Evolutionary conservation across 805 yeast species (phyloP), one percentile per base, ranked within the genome.

Genomic region (Saccharomycopsis vini): DNA sequence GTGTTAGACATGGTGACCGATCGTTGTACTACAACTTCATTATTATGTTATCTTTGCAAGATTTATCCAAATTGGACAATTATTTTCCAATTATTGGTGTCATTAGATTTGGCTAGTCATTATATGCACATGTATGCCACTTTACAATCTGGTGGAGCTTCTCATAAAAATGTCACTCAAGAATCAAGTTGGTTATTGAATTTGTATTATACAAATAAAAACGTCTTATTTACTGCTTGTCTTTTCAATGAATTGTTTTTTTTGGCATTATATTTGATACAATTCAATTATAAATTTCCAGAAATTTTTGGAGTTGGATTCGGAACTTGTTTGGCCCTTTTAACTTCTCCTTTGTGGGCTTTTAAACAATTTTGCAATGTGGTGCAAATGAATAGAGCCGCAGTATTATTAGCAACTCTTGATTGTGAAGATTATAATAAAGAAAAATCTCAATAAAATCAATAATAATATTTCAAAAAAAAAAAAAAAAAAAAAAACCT

Each of bases 61-160:
- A 16, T 47, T 52, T 37, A 42, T n/a, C 57, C 60, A 10, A 40
- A 33, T 12, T 44, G 24, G 22, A 67, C 75, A 41, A 63, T 84
- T 10, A 52, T 78, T 6, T 89, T 90, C 79, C 99, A 92, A 66
- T 54, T 85, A 21, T 69, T 92, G 54, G 79, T 89, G 40, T 82
- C 94, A 9, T 68, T 92, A 54, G 94, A 84, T 58, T 72, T 92
- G 55, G 88, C 97, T 2, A 83, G 95, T 42, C 99, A 92, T 61
- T 92, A 92, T 66, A 85, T 92, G 84, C 98, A 92, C 67, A 92
- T 92, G 98, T 89, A 89, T 62, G 95, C 97, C 34, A 83, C 87
- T 66, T 68, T 89, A 54, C 72, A 79, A 42, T 68, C 78, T 31
- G 97, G 97, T 16, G 78, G 83, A 3, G 60, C 73, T 7, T 77